Evolutionary conservation across 225 moss, liverwort and hornwort genomes (phyloP).

Genomic region (Rhytidiadelphus loreus): DNA sequence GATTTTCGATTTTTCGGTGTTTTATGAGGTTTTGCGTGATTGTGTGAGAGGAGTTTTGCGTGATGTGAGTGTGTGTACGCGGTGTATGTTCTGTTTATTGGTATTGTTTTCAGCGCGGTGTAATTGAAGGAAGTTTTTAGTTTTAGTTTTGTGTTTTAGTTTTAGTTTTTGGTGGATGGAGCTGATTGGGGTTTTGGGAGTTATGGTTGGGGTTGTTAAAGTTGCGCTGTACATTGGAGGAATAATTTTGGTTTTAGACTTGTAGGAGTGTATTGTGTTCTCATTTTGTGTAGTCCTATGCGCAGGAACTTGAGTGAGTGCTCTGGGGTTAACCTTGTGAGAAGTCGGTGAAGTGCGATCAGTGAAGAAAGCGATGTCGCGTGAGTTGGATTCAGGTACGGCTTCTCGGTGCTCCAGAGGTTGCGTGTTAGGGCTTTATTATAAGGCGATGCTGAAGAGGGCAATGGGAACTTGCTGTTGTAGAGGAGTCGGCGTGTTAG

Average conservation of each 20-base stretch:
- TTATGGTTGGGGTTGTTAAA: background rate
- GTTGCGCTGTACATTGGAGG: background rate
- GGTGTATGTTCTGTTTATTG: background rate
- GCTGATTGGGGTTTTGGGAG: background rate
- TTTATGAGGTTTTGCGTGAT: background rate
- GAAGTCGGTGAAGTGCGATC: constrained; percentile 1
- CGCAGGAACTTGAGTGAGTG: background rate
- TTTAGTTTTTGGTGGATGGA: background rate
- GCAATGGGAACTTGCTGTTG: background rate
- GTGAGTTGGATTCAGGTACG: constrained; percentile 10
- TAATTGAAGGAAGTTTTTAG: background rate
- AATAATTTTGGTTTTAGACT: background rate
- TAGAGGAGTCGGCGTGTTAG: background rate
- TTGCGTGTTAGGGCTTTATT: background rate
- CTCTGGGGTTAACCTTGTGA: background rate
- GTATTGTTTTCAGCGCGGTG: background rate
- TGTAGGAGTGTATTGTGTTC: background rate
- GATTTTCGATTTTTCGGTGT: background rate
- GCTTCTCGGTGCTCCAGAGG: background rate
- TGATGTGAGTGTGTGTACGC: background rate
- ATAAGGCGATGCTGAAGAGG: background rate
- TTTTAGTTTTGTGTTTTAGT: background rate
- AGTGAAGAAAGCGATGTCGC: constrained; percentile 12
- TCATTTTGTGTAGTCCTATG: background rate
- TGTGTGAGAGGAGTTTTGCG: background rate